These are phyloP conservation scores for Scedosporium minutisporum DNA, from an alignment of 2,329 filamentous ascomycete genomes.

Conservation along the genomic window DNA sequence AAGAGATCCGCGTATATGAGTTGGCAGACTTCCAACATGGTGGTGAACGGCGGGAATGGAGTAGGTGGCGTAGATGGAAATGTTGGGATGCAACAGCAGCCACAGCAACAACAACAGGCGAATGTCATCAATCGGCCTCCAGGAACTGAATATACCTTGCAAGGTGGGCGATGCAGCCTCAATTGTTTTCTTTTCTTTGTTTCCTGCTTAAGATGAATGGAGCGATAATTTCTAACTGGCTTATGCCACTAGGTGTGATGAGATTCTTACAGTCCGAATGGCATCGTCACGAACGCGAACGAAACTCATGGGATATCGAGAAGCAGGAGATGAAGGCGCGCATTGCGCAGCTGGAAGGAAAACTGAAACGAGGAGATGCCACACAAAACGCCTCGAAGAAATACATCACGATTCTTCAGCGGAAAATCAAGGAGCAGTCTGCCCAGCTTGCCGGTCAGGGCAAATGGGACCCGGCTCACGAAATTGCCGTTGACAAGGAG, in stretches of 20 bases:
- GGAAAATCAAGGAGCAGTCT: conserved; percentile 75
- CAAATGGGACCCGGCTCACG: conserved; percentile 28
- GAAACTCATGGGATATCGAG: conserved; percentile 98
- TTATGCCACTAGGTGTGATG: conserved; percentile 66
- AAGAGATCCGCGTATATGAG: conserved; percentile 17
- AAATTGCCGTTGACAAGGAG: conserved; percentile 37
- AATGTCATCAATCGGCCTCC: conserved; percentile 41
- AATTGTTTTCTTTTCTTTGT: neutral
- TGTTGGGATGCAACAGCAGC: conserved; percentile 7
- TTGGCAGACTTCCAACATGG: conserved; percentile 28
- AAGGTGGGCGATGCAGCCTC: conserved; percentile 27
- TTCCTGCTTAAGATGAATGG: neutral
- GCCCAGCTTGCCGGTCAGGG: conserved; percentile 54
- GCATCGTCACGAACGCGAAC: conserved; percentile 95
- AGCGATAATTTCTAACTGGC: neutral
- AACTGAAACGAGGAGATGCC: conserved; percentile 75
- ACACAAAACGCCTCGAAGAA: conserved; percentile 83
- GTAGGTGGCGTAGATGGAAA: conserved; percentile 14
- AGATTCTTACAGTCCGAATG: conserved; percentile 98
- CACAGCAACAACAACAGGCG: conserved; percentile 21
- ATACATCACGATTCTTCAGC: conserved; percentile 83
- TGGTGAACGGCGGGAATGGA: conserved; percentile 26
- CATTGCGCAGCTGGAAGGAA: conserved; percentile 88
- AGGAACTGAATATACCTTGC: conserved; percentile 53
- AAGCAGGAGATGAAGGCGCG: conserved; percentile 97